These are phyloP conservation scores for Penicillium sp. DNA, from an alignment of 2,329 filamentous ascomycete genomes.

Conservation along the genomic window DNA sequence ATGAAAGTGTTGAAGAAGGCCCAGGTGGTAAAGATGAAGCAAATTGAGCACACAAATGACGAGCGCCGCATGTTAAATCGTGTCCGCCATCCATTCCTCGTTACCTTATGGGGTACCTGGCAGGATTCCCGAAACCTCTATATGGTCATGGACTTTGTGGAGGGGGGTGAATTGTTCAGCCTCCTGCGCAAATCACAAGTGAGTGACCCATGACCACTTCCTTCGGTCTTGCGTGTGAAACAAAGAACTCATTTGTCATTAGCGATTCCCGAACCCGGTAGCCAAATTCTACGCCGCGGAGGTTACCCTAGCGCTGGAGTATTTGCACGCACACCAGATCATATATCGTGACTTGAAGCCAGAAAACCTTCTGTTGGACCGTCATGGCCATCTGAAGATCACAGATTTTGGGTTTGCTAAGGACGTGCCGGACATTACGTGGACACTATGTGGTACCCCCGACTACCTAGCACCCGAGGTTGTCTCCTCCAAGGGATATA, in stretches of 20 bases:
- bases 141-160: slow-evolving; percentile 99
- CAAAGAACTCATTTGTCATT: slow-evolving; percentile 9
- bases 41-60: slow-evolving; percentile 98
- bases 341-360: slow-evolving; percentile 97
- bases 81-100: slow-evolving; percentile 94
- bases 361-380: slow-evolving; percentile 82
- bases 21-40: slow-evolving; percentile 99
- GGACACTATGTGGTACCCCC: slow-evolving; percentile 94
- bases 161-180: slow-evolving; percentile 95
- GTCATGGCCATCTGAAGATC: slow-evolving; percentile 90
- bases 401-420: slow-evolving; percentile 99
- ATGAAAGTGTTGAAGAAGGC: slow-evolving; percentile 98
- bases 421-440: slow-evolving; percentile 95
- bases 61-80: slow-evolving; percentile 91
- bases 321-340: slow-evolving; percentile 86
- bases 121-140: slow-evolving; percentile 92
- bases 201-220: slow-evolving; percentile 34
- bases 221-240: neutral
- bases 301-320: slow-evolving; percentile 89
- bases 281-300: slow-evolving; percentile 99
- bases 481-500: slow-evolving; percentile 98
- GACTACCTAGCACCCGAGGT: slow-evolving; percentile 97
- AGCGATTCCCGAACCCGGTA: slow-evolving; percentile 97
- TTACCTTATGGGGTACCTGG: slow-evolving; percentile 97
- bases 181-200: slow-evolving; percentile 84